Conservation (phyloP, 139 green algal genomes). For the Picochlorum sp. region DNA sequence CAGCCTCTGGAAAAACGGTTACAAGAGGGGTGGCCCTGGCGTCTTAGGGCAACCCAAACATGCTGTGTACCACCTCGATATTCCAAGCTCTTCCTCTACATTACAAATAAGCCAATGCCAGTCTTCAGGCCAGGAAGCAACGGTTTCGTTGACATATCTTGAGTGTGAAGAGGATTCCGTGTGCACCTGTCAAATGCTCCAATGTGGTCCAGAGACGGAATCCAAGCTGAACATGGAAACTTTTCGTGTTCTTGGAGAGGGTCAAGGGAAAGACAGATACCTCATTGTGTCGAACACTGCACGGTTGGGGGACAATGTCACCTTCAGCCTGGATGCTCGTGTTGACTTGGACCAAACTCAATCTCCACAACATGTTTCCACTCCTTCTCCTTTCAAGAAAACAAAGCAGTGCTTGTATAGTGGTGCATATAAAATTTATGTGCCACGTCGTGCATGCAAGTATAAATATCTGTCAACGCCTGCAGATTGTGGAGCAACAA, state of each 20-base stretch:
- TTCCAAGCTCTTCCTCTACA: neutral
- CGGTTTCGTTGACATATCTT: neutral
- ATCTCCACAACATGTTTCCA: neutral
- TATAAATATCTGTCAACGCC: neutral
- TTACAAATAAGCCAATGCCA: neutral
- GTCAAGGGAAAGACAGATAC: neutral
- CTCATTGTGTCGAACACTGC: neutral
- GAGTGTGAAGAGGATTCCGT: neutral
- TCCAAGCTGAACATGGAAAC: neutral
- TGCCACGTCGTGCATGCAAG: neutral
- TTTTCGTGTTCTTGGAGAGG: neutral
- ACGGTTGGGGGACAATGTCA: neutral
- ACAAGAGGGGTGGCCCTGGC: neutral
- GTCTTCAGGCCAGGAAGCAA: neutral
- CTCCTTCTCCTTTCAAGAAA: neutral
- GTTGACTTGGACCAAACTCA: neutral
- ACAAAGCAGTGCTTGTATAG: neutral
- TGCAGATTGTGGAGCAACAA: constrained; percentile 1
- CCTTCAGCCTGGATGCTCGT: neutral
- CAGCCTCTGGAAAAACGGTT: neutral
- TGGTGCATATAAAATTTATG: neutral
- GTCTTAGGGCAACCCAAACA: neutral
- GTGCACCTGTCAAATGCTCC: neutral
- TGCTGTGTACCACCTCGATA: neutral
- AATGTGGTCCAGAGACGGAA: neutral